Evolutionary conservation across 371 early-diverging fungal species (phyloP).

Genomic region (Encephalitozoon hellem): DNA sequence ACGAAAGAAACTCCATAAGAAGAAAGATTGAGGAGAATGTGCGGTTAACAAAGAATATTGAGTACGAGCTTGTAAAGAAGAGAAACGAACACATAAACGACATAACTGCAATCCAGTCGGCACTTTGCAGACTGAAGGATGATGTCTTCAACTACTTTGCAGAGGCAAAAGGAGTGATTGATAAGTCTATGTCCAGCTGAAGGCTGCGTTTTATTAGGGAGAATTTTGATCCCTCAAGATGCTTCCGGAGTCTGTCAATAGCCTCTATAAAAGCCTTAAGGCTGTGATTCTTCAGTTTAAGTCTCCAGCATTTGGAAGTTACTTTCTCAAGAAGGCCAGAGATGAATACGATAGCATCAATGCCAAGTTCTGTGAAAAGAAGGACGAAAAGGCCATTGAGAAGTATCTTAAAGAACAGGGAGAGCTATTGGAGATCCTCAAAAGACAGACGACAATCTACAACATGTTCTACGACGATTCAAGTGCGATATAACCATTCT

Average conservation of each 20-base stretch:
- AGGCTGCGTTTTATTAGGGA: not conserved
- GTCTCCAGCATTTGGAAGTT: constrained; percentile 32
- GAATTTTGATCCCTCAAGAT: constrained; percentile 26
- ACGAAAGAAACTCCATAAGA: constrained; percentile 21
- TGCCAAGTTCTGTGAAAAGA: not conserved
- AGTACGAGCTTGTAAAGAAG: constrained; percentile 22
- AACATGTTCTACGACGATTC: constrained; percentile 39
- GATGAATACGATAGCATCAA: constrained; percentile 21
- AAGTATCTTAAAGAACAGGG: constrained; percentile 25
- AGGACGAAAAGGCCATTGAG: constrained; percentile 13
- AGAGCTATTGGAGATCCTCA: constrained; percentile 24
- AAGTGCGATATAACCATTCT: constrained; percentile 18
- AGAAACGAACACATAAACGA: constrained; percentile 30
- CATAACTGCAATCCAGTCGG: not conserved
- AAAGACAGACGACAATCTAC: constrained; percentile 32
- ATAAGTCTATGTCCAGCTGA: not conserved
- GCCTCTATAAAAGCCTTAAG: constrained; percentile 1
- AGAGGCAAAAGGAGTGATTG: constrained; percentile 2
- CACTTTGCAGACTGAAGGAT: constrained; percentile 30
- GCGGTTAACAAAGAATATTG: constrained; percentile 24
- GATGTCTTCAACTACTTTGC: constrained; percentile 18
- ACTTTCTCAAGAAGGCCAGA: constrained; percentile 9
- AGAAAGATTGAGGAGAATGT: constrained; percentile 36
- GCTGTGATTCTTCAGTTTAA: constrained; percentile 9
- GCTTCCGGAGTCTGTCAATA: constrained; percentile 9